A percentile compares a stretch with the other conserved stretches of the same genome.
Evolutionary conservation across 2,329 filamentous ascomycete species (phyloP).

Genomic region (Phoma sp.): DNA sequence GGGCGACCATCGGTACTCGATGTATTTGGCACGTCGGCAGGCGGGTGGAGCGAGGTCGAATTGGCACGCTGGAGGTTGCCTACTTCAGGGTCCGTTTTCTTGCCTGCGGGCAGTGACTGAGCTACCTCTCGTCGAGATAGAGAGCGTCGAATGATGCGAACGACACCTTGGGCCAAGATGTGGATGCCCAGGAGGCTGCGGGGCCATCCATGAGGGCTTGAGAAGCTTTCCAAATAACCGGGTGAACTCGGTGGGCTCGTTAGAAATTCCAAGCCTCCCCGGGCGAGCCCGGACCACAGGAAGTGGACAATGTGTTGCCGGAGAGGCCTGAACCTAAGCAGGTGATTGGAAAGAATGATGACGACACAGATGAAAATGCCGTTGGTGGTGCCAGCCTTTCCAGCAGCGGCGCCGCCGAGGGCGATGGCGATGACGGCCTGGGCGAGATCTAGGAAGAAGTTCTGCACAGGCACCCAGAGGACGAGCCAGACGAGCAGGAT

Average conservation of each 20-base stretch:
- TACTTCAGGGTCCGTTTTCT: conserved; percentile 66
- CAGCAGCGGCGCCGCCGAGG: conserved; percentile 78
- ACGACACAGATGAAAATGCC: conserved; percentile 74
- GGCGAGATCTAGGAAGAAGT: conserved; percentile 85
- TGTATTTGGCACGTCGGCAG: conserved; percentile 57
- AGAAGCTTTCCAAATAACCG: conserved; percentile 45
- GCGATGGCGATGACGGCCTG: conserved; percentile 94
- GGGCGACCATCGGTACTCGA: conserved; percentile 57
- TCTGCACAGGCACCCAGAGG: conserved; percentile 85
- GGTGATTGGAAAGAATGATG: conserved; percentile 64
- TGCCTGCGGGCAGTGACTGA: conserved; percentile 44
- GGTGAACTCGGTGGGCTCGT: conserved; percentile 47
- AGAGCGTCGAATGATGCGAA: conserved; percentile 68
- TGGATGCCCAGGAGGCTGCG: conserved; percentile 75
- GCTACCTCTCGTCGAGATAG: conserved; percentile 47
- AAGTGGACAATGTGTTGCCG: conserved; percentile 51
- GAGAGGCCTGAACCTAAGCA: conserved; percentile 61
- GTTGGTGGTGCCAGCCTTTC: conserved; percentile 71
- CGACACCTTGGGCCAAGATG: conserved; percentile 75
- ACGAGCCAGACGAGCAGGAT: conserved; percentile 87
- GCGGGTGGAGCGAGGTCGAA: conserved; percentile 49
- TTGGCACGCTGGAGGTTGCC: conserved; percentile 49
- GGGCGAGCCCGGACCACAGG: conserved; percentile 48
- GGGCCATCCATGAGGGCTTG: conserved; percentile 66
- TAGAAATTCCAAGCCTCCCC: conserved; percentile 50